These are phyloP conservation scores for Trebouxia sp. DNA, from an alignment of 139 green algal genomes.

Conservation along the genomic window DNA sequence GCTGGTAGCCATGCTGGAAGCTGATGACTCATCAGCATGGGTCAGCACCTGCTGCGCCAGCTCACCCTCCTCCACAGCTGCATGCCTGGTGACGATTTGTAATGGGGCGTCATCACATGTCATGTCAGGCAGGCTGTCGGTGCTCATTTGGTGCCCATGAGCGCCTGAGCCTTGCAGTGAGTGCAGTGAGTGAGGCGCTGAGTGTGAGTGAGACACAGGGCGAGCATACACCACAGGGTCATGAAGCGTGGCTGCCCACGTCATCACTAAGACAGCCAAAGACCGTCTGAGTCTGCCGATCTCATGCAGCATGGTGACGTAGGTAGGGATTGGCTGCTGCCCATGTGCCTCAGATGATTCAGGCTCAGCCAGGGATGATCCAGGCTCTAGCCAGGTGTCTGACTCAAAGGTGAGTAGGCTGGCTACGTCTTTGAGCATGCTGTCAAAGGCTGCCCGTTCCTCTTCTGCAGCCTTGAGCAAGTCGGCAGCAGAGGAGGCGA, in stretches of 20 bases:
- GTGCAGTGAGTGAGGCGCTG: conserved; percentile 7
- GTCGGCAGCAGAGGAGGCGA: not conserved
- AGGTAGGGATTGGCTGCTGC: not conserved
- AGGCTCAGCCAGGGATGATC: not conserved
- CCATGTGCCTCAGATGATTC: not conserved
- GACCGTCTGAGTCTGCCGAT: conserved; percentile 68
- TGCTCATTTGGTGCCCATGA: not conserved
- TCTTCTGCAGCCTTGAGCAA: conserved; percentile 26
- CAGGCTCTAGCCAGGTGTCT: not conserved
- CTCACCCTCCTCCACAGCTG: conserved; percentile 20
- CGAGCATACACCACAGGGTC: conserved; percentile 35
- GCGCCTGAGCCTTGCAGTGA: not conserved
- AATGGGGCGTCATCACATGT: not conserved
- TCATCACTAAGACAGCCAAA: conserved; percentile 61
- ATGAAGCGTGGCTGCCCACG: conserved; percentile 66
- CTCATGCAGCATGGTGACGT: conserved; percentile 39
- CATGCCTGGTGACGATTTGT: conserved; percentile 10
- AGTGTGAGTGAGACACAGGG: conserved; percentile 1
- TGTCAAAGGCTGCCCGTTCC: conserved; percentile 12
- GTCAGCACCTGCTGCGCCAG: not conserved
- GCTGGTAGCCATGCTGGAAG: conserved; percentile 4
- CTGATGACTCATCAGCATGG: not conserved
- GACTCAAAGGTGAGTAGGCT: not conserved
- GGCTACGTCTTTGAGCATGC: conserved; percentile 11
- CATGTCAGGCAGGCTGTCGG: conserved; percentile 17